Conservation (phyloP, 2,329 filamentous ascomycete species). For the Decorospora gaudefroyi region DNA sequence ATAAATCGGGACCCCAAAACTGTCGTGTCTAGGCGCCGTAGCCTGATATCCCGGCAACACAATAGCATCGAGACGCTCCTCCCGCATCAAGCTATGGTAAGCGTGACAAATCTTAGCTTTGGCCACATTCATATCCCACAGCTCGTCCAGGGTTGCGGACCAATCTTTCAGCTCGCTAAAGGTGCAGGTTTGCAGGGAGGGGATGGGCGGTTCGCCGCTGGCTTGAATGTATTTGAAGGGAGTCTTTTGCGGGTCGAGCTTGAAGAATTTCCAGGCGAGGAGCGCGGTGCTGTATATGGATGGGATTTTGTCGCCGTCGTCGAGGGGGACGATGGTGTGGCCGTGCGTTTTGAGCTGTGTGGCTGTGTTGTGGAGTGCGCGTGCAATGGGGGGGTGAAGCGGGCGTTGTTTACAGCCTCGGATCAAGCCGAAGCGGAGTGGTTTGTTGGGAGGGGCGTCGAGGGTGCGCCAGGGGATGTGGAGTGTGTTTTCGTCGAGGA, state of each 20-base stretch:
- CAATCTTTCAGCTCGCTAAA: slow-evolving; percentile 42
- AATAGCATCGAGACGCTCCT: slow-evolving; percentile 56
- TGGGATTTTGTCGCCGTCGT: slow-evolving; percentile 36
- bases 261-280: slow-evolving; percentile 52
- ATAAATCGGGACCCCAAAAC: slow-evolving; percentile 53
- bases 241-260: slow-evolving; percentile 47
- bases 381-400: slow-evolving; percentile 57
- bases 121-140: slow-evolving; percentile 52
- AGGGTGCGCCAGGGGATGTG: slow-evolving; percentile 55
- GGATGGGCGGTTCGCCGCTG: slow-evolving; percentile 53
- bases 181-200: slow-evolving; percentile 45
- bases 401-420: slow-evolving; percentile 55
- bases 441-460: slow-evolving; percentile 17
- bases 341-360: slow-evolving; percentile 50
- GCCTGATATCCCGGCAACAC: slow-evolving; percentile 56
- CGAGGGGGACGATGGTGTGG: slow-evolving; percentile 48
- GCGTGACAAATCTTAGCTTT: slow-evolving; percentile 41
- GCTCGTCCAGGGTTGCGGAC: slow-evolving; percentile 45
- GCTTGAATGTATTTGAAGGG: slow-evolving; percentile 40
- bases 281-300: slow-evolving; percentile 41
- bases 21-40: slow-evolving; percentile 59
- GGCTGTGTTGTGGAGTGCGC: slow-evolving; percentile 52
- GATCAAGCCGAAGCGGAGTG: slow-evolving; percentile 56
- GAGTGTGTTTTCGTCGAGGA: slow-evolving; percentile 50
- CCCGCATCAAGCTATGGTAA: slow-evolving; percentile 52